phyloP scores from a whole-genome alignment of 2,329 filamentous ascomycete genomes.

The Epichloe sp. region DNA sequence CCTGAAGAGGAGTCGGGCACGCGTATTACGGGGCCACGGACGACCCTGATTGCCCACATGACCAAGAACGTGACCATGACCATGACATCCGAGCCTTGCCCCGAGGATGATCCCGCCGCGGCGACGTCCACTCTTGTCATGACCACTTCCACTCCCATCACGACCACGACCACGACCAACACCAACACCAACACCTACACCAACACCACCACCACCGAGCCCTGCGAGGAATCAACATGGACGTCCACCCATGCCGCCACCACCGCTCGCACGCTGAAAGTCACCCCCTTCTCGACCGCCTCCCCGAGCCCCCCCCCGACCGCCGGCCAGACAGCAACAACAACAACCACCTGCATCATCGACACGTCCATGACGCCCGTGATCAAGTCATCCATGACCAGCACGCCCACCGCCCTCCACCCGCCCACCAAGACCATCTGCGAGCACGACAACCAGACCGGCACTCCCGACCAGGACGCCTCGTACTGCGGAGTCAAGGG shows the following conservation, averaged over 20 bases:
- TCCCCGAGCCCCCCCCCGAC: not conserved
- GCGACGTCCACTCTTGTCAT: not conserved
- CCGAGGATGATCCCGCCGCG: not conserved
- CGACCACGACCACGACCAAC: not conserved
- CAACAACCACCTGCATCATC: constrained; percentile 13
- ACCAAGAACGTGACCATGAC: not conserved
- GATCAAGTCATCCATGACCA: constrained; percentile 13
- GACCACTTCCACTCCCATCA: not conserved
- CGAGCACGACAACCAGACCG: constrained; percentile 16
- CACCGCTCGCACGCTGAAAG: not conserved
- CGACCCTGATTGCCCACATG: not conserved
- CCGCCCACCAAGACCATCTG: constrained; percentile 20
- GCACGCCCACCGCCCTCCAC: constrained; percentile 12
- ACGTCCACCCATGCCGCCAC: not conserved
- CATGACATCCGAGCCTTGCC: constrained; percentile 1
- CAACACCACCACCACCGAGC: not conserved
- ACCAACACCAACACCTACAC: not conserved
- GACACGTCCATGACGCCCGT: constrained; percentile 21
- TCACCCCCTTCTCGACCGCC: not conserved
- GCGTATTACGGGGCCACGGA: not conserved
- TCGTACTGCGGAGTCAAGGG: constrained; percentile 28
- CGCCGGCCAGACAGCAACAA: too few species aligned
- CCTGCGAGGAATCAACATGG: constrained; percentile 2
- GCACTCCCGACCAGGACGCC: constrained; percentile 15
- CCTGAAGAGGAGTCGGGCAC: not conserved